Conservation (phyloP, 805 yeast species). For the Kurtzmaniella cleridarum region DNA sequence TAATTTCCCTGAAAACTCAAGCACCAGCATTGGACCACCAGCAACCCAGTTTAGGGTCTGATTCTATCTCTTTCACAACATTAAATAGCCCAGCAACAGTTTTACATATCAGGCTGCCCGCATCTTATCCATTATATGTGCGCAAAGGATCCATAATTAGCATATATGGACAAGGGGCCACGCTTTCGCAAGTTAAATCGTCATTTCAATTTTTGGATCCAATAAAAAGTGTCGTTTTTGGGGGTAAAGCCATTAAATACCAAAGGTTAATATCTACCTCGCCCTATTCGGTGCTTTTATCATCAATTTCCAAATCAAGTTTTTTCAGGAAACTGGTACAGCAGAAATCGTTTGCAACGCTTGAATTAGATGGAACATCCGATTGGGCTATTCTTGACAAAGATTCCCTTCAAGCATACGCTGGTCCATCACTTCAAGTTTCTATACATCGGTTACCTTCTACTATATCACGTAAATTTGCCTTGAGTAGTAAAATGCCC, state of each 20-base stretch:
- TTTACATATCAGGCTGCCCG: slow-evolving; percentile 47
- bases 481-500: slow-evolving; percentile 17
- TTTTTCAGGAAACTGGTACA: slow-evolving; percentile 9
- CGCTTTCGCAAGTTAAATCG: slow-evolving; percentile 14
- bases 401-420: slow-evolving; percentile 43
- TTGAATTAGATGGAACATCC: slow-evolving; percentile 50
- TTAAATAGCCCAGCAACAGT: slow-evolving; percentile 47
- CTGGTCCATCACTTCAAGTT: slow-evolving; percentile 48
- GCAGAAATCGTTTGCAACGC: slow-evolving; percentile 36
- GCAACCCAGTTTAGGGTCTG: slow-evolving; percentile 13
- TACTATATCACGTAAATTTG: slow-evolving; percentile 27
- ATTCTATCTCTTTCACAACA: slow-evolving; percentile 29
- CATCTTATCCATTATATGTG: slow-evolving; percentile 51
- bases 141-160: slow-evolving; percentile 47
- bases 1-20: not conserved
- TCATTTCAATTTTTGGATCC: slow-evolving; percentile 31
- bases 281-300: slow-evolving; percentile 40
- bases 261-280: slow-evolving; percentile 45
- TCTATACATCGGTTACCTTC: slow-evolving; percentile 35
- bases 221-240: slow-evolving; percentile 38
- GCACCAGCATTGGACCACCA: slow-evolving; percentile 8
- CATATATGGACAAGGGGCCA: slow-evolving; percentile 30
- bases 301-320: slow-evolving; percentile 25
- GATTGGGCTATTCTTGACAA: slow-evolving; percentile 59
- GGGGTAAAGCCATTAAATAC: slow-evolving; percentile 40